These are phyloP conservation scores for Fusarium sp. DNA, from an alignment of 2,329 filamentous ascomycete species.

Conservation along the genomic window DNA sequence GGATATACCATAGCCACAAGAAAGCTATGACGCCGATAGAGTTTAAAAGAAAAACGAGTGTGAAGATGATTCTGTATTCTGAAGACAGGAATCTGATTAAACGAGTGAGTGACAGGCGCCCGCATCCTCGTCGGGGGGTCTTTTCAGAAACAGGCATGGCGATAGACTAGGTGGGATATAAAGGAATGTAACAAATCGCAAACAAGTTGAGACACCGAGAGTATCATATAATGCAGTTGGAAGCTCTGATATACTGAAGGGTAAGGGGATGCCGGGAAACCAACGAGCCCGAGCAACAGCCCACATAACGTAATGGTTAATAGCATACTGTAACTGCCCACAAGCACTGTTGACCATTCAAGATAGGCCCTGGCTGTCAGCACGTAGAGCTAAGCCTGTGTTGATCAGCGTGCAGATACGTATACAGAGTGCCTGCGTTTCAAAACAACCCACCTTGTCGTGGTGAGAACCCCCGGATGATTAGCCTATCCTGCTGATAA, in stretches of 20 bases:
- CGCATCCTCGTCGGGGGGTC: not conserved
- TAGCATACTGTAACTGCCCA: not conserved
- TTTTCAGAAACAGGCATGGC: conserved; percentile 11
- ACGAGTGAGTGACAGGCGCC: conserved; percentile 31
- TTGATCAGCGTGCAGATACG: not conserved
- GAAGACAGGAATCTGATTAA: conserved; percentile 36
- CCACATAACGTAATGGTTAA: conserved; percentile 9
- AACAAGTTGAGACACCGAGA: not conserved
- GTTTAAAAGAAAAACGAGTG: conserved; percentile 57
- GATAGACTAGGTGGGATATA: not conserved
- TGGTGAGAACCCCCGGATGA: not conserved
- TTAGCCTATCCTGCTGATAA: not conserved
- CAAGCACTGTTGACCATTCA: not conserved
- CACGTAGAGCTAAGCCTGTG: conserved; percentile 3
- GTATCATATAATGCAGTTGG: not conserved
- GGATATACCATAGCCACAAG: conserved; percentile 35
- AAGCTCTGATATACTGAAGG: conserved; percentile 16
- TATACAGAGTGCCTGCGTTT: not conserved
- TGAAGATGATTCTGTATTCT: conserved; percentile 60
- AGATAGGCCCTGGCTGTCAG: conserved; percentile 5
- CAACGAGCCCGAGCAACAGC: not conserved
- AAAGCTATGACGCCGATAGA: conserved; percentile 33
- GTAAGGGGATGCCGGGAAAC: not conserved
- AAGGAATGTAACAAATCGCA: conserved; percentile 9
- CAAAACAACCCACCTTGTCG: not conserved